Percentiles rank a stretch among this genome's conserved stretches.
Conservation (phyloP, 2,329 filamentous ascomycete genomes). For the Colletotrichum liaoningense region DNA sequence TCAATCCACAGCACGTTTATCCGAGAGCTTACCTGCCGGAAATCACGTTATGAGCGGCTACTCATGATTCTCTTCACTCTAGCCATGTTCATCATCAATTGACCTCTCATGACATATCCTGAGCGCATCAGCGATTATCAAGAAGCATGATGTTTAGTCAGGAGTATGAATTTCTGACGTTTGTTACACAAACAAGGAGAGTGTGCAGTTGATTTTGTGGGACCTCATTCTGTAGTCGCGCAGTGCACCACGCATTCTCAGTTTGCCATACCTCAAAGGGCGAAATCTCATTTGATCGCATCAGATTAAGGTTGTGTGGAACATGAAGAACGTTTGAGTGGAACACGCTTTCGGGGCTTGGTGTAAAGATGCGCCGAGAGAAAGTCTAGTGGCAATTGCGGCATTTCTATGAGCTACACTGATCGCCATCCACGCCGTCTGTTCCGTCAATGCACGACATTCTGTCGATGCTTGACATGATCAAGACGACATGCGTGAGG, state of each 20-base stretch:
- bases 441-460: conserved; percentile 1
- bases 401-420: not conserved
- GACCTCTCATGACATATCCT: no score
- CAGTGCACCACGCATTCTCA: not conserved
- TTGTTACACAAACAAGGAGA: not conserved
- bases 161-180: not conserved
- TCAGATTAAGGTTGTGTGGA: not conserved
- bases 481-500: not conserved
- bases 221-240: not conserved
- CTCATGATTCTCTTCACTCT: no score
- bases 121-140: no score
- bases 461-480: not conserved
- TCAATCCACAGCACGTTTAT: no score
- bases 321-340: not conserved
- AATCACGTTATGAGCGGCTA: no score
- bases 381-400: not conserved
- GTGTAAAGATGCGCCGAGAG: not conserved
- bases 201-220: not conserved
- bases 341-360: not conserved
- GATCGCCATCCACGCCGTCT: conserved; percentile 6
- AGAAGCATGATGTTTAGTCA: no score
- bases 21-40: no score
- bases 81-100: no score
- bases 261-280: not conserved
- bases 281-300: not conserved